Base-by-base conservation (phyloP, 305 asterid species). In the Solanum hybrid region DNA sequence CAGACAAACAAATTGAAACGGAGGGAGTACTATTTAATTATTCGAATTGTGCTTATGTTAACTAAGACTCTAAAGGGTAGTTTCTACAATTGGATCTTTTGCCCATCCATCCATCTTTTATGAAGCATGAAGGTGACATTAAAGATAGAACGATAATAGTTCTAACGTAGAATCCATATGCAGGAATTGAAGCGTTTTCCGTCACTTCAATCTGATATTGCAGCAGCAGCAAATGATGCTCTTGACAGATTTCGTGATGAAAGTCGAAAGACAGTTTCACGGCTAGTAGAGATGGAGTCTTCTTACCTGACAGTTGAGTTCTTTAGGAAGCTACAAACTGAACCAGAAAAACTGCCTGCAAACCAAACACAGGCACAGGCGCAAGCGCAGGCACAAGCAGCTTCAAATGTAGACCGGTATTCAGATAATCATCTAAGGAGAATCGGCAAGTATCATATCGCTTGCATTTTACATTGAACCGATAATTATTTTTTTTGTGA, bases 221-320 rank as follows among this genome's bases (percentile, higher is more conserved):
- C 99, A 90, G 93, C 97, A 37, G 96, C 99, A 71, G 95, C 99
- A 82, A 97, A 97, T 94, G 99, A 97, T 9, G 93, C 99, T 86
- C 93, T 97, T n/a, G 99, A 97, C 93, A 95, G 92, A 92, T 97
- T 96, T 89, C 98, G 99, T 26, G 99, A 97, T 84, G 99, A 97
- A 90, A 94, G 99, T 88, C 98, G 99, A 10, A 95, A 81, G 92
- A 96, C 99, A 81, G 96, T 97, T 91, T n/a, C 90, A 89, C 93
- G 99, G 69, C 94, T 97, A 92, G 99, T 97, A 87, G 99, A 97
- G 91, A 97, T 97, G 99, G 99, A 97, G 92, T 97, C 99, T 77
- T 90, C 96, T 69, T 97, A 97, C 95, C 95, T 96, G 88, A 97
- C 99, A 66, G 98, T 97, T 56, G 99, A 97, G 72, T 97, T 96